A percentile compares a stretch with the other conserved stretches of the same genome.
These are phyloP conservation scores for Akanthomyces dipterigenus DNA, from an alignment of 2,329 filamentous ascomycete species.

Conservation along the genomic window DNA sequence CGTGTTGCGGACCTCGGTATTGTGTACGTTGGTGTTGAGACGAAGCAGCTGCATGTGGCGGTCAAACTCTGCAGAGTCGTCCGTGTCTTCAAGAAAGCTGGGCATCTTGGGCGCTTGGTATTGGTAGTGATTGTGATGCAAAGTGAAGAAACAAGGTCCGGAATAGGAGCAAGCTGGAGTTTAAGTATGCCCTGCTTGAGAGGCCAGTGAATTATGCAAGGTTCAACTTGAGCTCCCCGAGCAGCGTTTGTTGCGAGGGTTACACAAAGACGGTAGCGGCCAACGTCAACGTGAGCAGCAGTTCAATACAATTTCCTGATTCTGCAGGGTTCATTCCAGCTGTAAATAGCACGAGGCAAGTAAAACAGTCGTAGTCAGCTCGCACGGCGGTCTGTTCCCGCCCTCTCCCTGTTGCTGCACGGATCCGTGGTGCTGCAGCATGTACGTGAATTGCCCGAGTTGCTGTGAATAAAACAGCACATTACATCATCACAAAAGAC, in stretches of 20 bases:
- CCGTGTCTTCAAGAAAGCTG: background rate
- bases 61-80: background rate
- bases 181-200: background rate
- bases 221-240: background rate
- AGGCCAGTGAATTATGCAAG: background rate
- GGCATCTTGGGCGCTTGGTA: background rate
- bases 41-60: constrained; percentile 7
- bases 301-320: too few relatives aligned
- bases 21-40: background rate
- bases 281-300: too few relatives aligned
- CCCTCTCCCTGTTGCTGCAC: background rate
- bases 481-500: background rate
- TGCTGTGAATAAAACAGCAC: background rate
- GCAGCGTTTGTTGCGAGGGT: background rate
- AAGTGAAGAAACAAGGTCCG: background rate
- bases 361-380: too few relatives aligned
- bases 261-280: too few relatives aligned
- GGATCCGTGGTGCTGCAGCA: background rate
- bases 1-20: constrained; percentile 20
- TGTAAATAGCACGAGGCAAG: too few relatives aligned
- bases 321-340: too few relatives aligned
- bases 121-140: background rate
- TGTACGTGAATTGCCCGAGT: background rate
- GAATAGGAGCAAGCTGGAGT: background rate
- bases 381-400: background rate